These are phyloP conservation scores for Nyssa sinensis DNA, from an alignment of 148 eudicot species.

Conservation along the genomic window DNA sequence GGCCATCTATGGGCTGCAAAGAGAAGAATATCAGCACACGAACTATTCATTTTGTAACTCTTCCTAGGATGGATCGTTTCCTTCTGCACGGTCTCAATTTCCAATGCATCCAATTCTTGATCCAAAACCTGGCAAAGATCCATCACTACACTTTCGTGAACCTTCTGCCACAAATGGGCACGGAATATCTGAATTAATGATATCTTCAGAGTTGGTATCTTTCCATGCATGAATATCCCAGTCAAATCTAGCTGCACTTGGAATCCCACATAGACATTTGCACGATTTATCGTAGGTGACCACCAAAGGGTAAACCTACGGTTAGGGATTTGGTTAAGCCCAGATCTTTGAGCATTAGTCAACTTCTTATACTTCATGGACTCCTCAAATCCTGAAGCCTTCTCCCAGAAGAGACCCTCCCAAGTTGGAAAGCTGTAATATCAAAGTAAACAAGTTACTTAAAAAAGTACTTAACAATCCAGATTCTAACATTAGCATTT, in stretches of 20 bases:
- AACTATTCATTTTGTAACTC: conserved; percentile 99
- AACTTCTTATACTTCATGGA: conserved; percentile 98
- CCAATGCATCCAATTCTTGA: conserved; percentile 95
- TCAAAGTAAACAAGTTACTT: conserved; percentile 8
- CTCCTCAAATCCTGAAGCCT: conserved; percentile 99
- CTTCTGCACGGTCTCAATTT: conserved; percentile 97
- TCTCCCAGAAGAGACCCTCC: conserved; percentile 99
- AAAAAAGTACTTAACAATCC: not conserved
- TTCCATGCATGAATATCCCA: conserved; percentile 99
- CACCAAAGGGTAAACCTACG: conserved; percentile 99
- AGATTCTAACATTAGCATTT: not conserved
- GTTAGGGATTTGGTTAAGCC: conserved; percentile 96
- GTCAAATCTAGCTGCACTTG: conserved; percentile 99
- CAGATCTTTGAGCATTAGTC: conserved; percentile 98
- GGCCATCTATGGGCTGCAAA: conserved; percentile 99
- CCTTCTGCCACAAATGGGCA: conserved; percentile 99
- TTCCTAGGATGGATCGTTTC: conserved; percentile 99
- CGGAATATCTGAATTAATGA: conserved; percentile 99
- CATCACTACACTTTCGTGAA: conserved; percentile 99
- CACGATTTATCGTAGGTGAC: conserved; percentile 98
- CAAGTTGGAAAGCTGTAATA: conserved; percentile 89
- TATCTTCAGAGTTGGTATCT: conserved; percentile 93
- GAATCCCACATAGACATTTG: conserved; percentile 99
- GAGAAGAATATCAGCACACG: conserved; percentile 93
- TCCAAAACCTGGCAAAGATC: conserved; percentile 99